A percentile compares a stretch with the other conserved stretches of the same genome.
Evolutionary conservation across 2,329 filamentous ascomycete species (phyloP).

Genomic region (Ustulina deusta): DNA sequence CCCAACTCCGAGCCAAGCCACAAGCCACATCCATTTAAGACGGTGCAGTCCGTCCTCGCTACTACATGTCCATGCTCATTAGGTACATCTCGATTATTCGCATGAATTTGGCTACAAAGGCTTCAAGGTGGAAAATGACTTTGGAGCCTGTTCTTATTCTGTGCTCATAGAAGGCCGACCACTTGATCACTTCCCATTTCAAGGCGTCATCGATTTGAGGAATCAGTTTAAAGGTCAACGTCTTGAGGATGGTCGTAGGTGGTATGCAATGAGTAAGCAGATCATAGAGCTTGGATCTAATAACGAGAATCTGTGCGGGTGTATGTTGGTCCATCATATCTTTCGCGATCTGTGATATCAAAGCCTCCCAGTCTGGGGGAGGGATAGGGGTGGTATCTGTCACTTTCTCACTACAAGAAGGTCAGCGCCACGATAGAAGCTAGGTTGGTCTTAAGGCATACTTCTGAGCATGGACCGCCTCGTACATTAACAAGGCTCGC

Average conservation of each 20-base stretch:
- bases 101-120: slow-evolving; percentile 99
- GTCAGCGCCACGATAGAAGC: slow-evolving; percentile 48
- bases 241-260: slow-evolving; percentile 92
- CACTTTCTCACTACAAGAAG: slow-evolving; percentile 79
- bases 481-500: slow-evolving; percentile 93
- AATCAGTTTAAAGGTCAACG: slow-evolving; percentile 92
- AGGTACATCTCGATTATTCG: slow-evolving; percentile 90
- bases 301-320: slow-evolving; percentile 87
- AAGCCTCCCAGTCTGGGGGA: slow-evolving; percentile 95
- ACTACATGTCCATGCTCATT: slow-evolving; percentile 84
- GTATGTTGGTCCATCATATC: slow-evolving; percentile 95
- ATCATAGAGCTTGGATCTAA: slow-evolving; percentile 95
- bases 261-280: slow-evolving; percentile 97
- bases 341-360: slow-evolving; percentile 89
- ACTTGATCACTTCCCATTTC: slow-evolving; percentile 92
- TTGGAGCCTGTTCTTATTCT: slow-evolving; percentile 91
- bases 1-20: slow-evolving; percentile 34
- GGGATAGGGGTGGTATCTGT: slow-evolving; percentile 89
- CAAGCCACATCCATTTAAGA: slow-evolving; percentile 24
- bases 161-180: slow-evolving; percentile 98
- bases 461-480: slow-evolving; percentile 97
- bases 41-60: neutral
- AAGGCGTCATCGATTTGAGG: slow-evolving; percentile 87
- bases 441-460: slow-evolving; percentile 59
- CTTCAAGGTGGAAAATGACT: slow-evolving; percentile 97